Conservation (phyloP, 495 filamentous ascomycete species). For the Parathielavia hyrcaniae region DNA sequence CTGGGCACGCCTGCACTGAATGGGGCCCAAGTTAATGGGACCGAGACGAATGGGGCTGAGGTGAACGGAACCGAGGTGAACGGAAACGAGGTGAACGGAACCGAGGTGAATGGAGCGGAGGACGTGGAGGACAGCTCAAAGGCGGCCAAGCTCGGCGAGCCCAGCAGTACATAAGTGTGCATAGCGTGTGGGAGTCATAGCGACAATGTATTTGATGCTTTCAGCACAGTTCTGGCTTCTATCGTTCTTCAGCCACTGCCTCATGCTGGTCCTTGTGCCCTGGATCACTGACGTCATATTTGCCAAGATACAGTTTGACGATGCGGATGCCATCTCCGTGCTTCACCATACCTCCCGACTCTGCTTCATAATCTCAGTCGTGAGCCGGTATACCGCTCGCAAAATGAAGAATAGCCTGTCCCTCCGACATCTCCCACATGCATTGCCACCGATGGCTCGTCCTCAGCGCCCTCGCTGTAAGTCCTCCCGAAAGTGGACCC, state of each 20-base stretch:
- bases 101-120: neutral
- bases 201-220: neutral
- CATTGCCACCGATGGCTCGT: neutral
- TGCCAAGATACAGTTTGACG: neutral
- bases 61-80: too few relatives aligned
- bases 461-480: slow-evolving; percentile 27
- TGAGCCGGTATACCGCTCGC: neutral
- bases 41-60: neutral
- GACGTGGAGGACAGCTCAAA: slow-evolving; percentile 20
- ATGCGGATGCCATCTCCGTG: neutral
- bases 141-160: slow-evolving; percentile 16
- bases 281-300: neutral
- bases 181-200: neutral
- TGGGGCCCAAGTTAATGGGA: slow-evolving; percentile 15
- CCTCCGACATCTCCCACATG: neutral
- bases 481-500: slow-evolving; percentile 23
- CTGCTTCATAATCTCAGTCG: neutral
- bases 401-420: too few relatives aligned
- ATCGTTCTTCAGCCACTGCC: neutral
- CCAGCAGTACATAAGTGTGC: slow-evolving; percentile 2
- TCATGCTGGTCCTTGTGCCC: neutral
- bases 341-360: too few relatives aligned
- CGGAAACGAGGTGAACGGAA: slow-evolving; percentile 17
- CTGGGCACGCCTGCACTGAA: slow-evolving; percentile 40
- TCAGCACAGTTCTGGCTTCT: neutral